These are phyloP conservation scores for Coniochaeta sp. DNA, from an alignment of 2,329 filamentous ascomycete genomes.

Conservation along the genomic window DNA sequence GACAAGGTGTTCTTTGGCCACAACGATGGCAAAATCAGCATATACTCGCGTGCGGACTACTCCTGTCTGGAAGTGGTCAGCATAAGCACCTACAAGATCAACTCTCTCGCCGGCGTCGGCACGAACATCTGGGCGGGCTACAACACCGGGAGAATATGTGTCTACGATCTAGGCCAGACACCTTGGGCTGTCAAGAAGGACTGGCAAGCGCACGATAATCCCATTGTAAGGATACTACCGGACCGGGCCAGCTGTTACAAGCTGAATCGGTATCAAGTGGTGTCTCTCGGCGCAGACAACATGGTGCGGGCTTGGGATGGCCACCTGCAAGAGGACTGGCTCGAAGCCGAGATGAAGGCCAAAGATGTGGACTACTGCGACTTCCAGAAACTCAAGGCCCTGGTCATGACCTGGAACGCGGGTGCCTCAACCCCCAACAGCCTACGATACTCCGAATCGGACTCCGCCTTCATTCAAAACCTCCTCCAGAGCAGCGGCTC, in stretches of 20 bases:
- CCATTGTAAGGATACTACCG: conserved; percentile 68
- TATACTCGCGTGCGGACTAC: conserved; percentile 78
- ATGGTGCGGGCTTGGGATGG: conserved; percentile 86
- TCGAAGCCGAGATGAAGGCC: conserved; percentile 83
- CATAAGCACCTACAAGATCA: conserved; percentile 93
- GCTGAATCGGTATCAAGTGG: conserved; percentile 74
- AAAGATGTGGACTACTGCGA: conserved; percentile 77
- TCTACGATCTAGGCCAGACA: conserved; percentile 77
- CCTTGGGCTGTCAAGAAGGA: conserved; percentile 92
- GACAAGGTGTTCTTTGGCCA: conserved; percentile 87
- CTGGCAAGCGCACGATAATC: conserved; percentile 84
- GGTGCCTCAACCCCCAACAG: conserved; percentile 89
- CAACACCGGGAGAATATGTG: conserved; percentile 87
- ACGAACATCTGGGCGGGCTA: conserved; percentile 87
- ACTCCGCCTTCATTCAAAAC: conserved; percentile 73
- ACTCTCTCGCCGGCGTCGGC: conserved; percentile 73
- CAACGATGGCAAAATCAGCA: conserved; percentile 84
- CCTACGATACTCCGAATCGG: conserved; percentile 61
- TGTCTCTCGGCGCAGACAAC: conserved; percentile 83
- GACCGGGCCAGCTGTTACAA: conserved; percentile 82
- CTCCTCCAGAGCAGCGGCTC: conserved; percentile 69
- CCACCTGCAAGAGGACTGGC: conserved; percentile 85
- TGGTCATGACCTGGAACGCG: conserved; percentile 93
- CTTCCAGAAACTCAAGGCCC: conserved; percentile 72
- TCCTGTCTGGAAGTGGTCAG: conserved; percentile 73